These are phyloP conservation scores for Lojkania enalia DNA, from an alignment of 2,329 filamentous ascomycete genomes.

Conservation along the genomic window DNA sequence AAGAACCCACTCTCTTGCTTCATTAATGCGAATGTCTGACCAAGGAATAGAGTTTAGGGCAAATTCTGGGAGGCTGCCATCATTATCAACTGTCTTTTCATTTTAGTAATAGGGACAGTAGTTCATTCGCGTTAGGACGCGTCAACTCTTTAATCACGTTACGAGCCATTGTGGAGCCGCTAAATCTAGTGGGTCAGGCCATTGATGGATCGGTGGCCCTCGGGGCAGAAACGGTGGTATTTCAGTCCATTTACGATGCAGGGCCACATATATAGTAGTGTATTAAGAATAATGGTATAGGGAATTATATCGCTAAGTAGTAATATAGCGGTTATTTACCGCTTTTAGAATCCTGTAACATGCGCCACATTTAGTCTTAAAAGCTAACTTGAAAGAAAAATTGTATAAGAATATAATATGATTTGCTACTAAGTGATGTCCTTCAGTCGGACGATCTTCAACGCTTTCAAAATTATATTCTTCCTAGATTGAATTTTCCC, in stretches of 20 bases:
- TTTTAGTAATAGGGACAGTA: too few species aligned
- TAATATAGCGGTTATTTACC: background rate
- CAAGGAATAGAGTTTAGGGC: conserved; percentile 7
- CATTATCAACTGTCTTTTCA: background rate
- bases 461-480: too few species aligned
- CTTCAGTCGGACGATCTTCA: too few species aligned
- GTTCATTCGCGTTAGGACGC: background rate
- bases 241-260: background rate
- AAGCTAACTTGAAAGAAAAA: too few species aligned
- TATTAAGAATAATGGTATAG: background rate
- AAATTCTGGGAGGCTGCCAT: conserved; percentile 10
- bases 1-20: conserved; percentile 8
- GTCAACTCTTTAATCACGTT: background rate
- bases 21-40: conserved; percentile 8
- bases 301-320: background rate
- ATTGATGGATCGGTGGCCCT: background rate
- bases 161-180: too few species aligned
- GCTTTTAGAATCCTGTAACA: too few species aligned
- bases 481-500: too few species aligned
- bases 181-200: background rate
- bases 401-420: too few species aligned
- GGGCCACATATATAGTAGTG: background rate
- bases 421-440: too few species aligned
- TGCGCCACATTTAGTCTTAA: too few species aligned
- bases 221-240: background rate